phyloP scores from a whole-genome alignment of 768 basidiomycete species.

The Strobilomyces echinocephalus region DNA sequence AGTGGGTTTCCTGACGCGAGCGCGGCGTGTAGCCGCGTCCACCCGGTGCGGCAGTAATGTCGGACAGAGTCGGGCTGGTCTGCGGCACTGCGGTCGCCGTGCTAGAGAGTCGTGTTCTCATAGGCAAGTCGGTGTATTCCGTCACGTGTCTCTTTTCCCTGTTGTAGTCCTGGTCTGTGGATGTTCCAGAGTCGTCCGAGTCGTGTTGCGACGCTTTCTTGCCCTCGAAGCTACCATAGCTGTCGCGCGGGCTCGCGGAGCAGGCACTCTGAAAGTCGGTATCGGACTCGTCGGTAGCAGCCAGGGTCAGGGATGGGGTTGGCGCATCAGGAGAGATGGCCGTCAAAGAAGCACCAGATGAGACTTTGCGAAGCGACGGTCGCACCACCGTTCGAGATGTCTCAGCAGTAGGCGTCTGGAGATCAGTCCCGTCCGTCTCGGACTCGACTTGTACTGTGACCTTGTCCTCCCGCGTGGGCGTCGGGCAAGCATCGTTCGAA shows the following conservation, averaged over 20 bases:
- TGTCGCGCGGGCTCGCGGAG: constrained; percentile 67
- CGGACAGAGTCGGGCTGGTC: constrained; percentile 36
- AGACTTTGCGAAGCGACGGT: constrained; percentile 29
- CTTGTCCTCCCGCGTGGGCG: constrained; percentile 32
- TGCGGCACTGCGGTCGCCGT: constrained; percentile 47
- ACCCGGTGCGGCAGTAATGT: constrained; percentile 33
- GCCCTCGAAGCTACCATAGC: constrained; percentile 47
- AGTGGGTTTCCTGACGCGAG: constrained; percentile 17
- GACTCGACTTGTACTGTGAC: constrained; percentile 40
- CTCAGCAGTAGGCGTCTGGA: constrained; percentile 31
- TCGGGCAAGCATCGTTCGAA: constrained; percentile 23
- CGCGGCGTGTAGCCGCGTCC: constrained; percentile 22
- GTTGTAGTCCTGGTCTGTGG: constrained; percentile 29
- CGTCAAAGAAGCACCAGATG: constrained; percentile 29
- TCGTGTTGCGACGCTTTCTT: constrained; percentile 21
- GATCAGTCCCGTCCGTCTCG: constrained; percentile 22
- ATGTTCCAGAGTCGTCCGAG: constrained; percentile 30
- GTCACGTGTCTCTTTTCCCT: constrained; percentile 28
- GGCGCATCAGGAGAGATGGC: constrained; percentile 22
- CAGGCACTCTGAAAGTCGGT: constrained; percentile 87
- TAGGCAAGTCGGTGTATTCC: constrained; percentile 33
- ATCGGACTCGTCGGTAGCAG: constrained; percentile 69
- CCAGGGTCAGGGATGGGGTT: constrained; percentile 32
- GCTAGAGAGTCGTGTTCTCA: constrained; percentile 55
- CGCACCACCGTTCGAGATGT: constrained; percentile 6